Conservation (phyloP, 1,139 yeast species). For the Sugiyamaella neomexicana region DNA sequence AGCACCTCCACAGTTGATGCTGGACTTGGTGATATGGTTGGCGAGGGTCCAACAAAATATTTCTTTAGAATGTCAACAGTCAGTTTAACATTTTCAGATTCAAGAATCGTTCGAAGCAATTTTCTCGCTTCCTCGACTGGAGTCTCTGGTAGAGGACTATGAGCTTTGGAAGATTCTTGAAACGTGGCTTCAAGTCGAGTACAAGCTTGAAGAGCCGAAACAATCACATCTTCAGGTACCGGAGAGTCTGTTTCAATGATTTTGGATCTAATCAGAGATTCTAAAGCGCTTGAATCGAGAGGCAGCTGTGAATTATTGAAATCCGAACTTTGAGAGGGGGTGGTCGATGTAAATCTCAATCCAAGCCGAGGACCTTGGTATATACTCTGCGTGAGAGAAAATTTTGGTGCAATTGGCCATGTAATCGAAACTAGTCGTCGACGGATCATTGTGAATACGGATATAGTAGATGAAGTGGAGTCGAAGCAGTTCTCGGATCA, state of each 20-base stretch:
- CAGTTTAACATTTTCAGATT: conserved; percentile 23
- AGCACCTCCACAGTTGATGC: conserved; percentile 29
- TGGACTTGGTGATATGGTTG: conserved; percentile 29
- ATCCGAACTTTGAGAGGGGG: background rate
- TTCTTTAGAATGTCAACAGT: conserved; percentile 25
- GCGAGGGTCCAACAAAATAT: conserved; percentile 29
- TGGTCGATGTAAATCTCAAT: background rate
- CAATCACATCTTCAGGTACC: conserved; percentile 12
- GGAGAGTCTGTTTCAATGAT: conserved; percentile 8
- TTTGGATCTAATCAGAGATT: conserved; percentile 14
- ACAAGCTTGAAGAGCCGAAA: conserved; percentile 30
- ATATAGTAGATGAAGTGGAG: too few relatives aligned
- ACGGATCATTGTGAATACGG: too few relatives aligned
- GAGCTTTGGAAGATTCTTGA: conserved; percentile 25
- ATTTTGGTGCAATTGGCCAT: too few relatives aligned
- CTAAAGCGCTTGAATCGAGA: conserved; percentile 18
- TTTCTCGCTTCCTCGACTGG: conserved; percentile 25
- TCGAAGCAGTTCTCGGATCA: too few relatives aligned
- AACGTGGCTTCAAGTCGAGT: conserved; percentile 24
- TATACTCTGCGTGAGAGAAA: too few relatives aligned
- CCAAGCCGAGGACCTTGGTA: background rate
- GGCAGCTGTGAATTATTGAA: conserved; percentile 16
- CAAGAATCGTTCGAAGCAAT: conserved; percentile 27
- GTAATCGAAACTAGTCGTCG: too few relatives aligned
- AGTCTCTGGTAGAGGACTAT: conserved; percentile 26